Percentiles rank a stretch among this genome's conserved stretches.
These are phyloP conservation scores for Moesziomyces sp. DNA, from an alignment of 1,284 basidiomycete genomes.

Conservation along the genomic window DNA sequence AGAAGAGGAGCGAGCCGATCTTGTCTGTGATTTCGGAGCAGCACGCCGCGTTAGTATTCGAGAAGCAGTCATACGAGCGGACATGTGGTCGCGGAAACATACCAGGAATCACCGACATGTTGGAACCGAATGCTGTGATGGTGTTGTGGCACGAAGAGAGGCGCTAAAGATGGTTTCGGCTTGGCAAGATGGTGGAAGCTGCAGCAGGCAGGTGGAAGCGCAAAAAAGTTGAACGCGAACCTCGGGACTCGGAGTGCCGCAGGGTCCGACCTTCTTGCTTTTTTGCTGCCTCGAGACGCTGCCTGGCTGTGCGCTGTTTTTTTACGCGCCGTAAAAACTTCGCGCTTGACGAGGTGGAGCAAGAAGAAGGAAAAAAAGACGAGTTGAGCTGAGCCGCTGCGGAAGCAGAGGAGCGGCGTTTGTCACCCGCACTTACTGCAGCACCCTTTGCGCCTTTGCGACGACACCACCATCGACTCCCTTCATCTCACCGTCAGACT, in stretches of 20 bases:
- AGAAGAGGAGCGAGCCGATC: constrained; percentile 89
- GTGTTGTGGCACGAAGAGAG: neutral
- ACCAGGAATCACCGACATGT: constrained; percentile 36
- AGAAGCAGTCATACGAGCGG: no score
- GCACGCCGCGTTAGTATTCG: neutral
- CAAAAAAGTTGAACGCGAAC: constrained; percentile 19
- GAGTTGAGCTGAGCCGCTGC: no score
- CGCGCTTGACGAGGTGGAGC: constrained; percentile 23
- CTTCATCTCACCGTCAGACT: no score
- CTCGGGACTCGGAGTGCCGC: constrained; percentile 33
- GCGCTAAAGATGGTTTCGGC: neutral
- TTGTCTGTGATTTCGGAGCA: constrained; percentile 43
- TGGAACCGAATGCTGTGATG: neutral
- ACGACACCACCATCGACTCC: neutral
- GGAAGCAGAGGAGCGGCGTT: no score
- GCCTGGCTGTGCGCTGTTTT: neutral
- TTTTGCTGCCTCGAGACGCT: neutral
- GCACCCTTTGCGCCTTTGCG: neutral
- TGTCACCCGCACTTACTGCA: no score
- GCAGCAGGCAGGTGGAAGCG: neutral
- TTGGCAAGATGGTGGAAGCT: neutral
- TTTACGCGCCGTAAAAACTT: constrained; percentile 14
- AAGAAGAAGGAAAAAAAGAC: constrained; percentile 10
- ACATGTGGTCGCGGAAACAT: neutral
- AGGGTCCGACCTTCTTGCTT: constrained; percentile 9